phyloP scores from a whole-genome alignment of 1,284 basidiomycete species.

The Rhizoctonia solani region DNA sequence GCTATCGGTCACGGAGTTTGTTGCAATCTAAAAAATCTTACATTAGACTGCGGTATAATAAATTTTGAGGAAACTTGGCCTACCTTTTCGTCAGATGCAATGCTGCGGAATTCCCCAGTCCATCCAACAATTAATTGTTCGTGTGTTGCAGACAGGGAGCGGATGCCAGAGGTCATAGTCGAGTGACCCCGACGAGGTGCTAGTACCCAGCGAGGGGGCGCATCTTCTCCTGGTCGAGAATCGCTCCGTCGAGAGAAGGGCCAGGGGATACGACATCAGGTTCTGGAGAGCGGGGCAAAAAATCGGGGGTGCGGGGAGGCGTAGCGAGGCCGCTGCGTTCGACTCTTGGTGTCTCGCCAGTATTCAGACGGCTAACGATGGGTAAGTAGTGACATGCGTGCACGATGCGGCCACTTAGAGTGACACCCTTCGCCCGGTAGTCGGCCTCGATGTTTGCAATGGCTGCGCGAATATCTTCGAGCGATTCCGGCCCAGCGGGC shows the following conservation, averaged over 20 bases:
- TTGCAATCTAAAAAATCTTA: slow-evolving; percentile 49
- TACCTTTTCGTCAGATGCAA: slow-evolving; percentile 41
- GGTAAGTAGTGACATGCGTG: slow-evolving; percentile 87
- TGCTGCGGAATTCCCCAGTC: slow-evolving; percentile 78
- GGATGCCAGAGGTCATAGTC: slow-evolving; percentile 94
- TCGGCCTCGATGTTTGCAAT: slow-evolving; percentile 64
- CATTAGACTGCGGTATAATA: slow-evolving; percentile 39
- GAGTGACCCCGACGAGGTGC: slow-evolving; percentile 86
- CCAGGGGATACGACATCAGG: slow-evolving; percentile 48
- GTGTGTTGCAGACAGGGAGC: slow-evolving; percentile 78
- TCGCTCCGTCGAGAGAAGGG: slow-evolving; percentile 4
- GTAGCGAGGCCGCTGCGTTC: slow-evolving; percentile 57
- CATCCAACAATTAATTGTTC: slow-evolving; percentile 92
- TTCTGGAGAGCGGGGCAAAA: slow-evolving; percentile 40
- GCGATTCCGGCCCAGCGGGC: slow-evolving; percentile 12
- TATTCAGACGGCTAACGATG: slow-evolving; percentile 61
- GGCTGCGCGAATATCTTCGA: slow-evolving; percentile 46
- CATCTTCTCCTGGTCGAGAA: slow-evolving; percentile 40
- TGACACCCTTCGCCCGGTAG: slow-evolving; percentile 67
- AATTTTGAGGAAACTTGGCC: not conserved
- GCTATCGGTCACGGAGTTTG: slow-evolving; percentile 57
- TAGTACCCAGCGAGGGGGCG: slow-evolving; percentile 67
- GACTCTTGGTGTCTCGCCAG: slow-evolving; percentile 40
- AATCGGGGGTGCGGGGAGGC: slow-evolving; percentile 66
- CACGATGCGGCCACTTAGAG: slow-evolving; percentile 81